Percentiles rank a stretch among this genome's conserved stretches.
phyloP scores from a whole-genome alignment of 1,284 basidiomycete species.

The Athelia psychrophila region DNA sequence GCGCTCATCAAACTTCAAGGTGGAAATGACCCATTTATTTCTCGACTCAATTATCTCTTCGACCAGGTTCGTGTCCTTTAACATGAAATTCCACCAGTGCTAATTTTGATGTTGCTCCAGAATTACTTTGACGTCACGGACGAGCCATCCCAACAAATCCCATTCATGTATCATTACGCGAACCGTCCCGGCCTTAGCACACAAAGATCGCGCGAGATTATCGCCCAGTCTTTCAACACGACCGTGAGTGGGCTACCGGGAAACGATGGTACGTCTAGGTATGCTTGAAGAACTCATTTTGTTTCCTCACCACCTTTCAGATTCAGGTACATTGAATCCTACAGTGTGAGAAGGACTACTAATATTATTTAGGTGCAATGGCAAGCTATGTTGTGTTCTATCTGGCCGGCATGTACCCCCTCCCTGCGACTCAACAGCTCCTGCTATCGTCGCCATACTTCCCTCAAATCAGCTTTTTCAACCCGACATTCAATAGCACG shows the following conservation, averaged over 20 bases:
- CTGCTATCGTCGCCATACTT: constrained; percentile 64
- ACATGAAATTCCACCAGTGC: not conserved
- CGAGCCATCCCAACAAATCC: constrained; percentile 62
- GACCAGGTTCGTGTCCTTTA: constrained; percentile 30
- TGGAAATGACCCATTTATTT: constrained; percentile 48
- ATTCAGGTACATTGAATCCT: constrained; percentile 30
- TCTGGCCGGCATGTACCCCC: constrained; percentile 57
- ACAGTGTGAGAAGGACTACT: no score
- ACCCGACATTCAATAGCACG: constrained; percentile 52
- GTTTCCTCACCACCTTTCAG: constrained; percentile 14
- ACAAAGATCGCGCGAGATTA: constrained; percentile 50
- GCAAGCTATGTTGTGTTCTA: constrained; percentile 64
- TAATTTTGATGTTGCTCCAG: constrained; percentile 18
- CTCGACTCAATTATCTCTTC: constrained; percentile 55
- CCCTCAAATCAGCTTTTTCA: constrained; percentile 55
- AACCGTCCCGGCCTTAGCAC: constrained; percentile 55
- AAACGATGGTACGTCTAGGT: constrained; percentile 48
- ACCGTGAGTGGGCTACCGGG: constrained; percentile 54
- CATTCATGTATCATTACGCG: constrained; percentile 66
- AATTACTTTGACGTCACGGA: constrained; percentile 53
- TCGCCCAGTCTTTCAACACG: constrained; percentile 54
- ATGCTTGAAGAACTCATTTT: not conserved
- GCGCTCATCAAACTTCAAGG: constrained; percentile 58
- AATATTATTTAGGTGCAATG: constrained; percentile 53
- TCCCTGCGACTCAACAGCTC: constrained; percentile 57